Percentiles rank a stretch among this genome's conserved stretches.
Conservation (phyloP, 2,329 filamentous ascomycete species). For the Fusarium bulbicola region DNA sequence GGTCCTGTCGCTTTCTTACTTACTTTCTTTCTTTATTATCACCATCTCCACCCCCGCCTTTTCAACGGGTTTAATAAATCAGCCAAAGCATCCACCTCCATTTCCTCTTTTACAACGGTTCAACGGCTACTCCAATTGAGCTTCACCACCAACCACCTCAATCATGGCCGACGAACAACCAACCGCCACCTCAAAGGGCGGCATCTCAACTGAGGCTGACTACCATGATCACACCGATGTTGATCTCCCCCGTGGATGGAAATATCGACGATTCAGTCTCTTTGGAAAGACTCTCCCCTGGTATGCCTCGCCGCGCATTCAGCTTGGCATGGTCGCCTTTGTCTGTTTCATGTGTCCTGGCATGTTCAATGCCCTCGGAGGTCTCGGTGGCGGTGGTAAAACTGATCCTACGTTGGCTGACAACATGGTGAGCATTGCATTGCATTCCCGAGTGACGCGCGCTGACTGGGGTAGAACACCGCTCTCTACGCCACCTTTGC, state of each 20-base stretch:
- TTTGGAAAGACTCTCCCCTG: constrained; percentile 51
- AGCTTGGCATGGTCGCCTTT: constrained; percentile 72
- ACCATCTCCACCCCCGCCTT: constrained; percentile 6
- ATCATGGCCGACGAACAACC: constrained; percentile 21
- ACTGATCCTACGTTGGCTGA: constrained; percentile 58
- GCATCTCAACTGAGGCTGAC: constrained; percentile 17
- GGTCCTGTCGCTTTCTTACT: background rate
- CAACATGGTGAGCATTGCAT: constrained; percentile 40
- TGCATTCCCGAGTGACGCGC: background rate
- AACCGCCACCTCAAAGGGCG: constrained; percentile 3
- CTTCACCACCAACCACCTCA: background rate
- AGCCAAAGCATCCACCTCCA: constrained; percentile 1
- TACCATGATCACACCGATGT: constrained; percentile 8
- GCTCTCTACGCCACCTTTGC: constrained; percentile 77
- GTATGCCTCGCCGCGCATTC: constrained; percentile 77
- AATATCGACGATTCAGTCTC: constrained; percentile 31
- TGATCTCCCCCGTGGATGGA: constrained; percentile 35
- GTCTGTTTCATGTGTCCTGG: constrained; percentile 71
- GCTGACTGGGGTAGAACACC: constrained; percentile 49
- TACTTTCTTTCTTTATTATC: background rate
- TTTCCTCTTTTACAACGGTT: background rate
- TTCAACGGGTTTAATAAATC: constrained; percentile 24
- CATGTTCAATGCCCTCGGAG: constrained; percentile 75
- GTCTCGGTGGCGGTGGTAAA: constrained; percentile 67
- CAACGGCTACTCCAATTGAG: background rate